These are phyloP conservation scores for Leccinum brunneo-olivaceum DNA, from an alignment of 1,284 basidiomycete species.

Conservation along the genomic window DNA sequence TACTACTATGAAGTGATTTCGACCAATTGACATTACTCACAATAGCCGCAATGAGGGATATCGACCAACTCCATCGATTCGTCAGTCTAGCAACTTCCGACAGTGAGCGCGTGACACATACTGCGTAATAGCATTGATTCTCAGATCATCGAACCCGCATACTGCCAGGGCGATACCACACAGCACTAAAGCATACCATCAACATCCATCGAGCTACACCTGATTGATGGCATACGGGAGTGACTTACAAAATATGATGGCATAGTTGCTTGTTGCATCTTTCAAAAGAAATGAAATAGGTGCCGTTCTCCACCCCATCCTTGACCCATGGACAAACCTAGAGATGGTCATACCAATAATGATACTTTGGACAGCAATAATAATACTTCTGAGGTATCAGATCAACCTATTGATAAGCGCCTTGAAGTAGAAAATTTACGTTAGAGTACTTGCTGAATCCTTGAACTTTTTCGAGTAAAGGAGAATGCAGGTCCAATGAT, in stretches of 20 bases:
- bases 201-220: neutral
- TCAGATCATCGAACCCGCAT: conserved; percentile 6
- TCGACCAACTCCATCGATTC: conserved; percentile 9
- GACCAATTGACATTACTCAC: conserved; percentile 8
- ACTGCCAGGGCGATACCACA: neutral
- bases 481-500: conserved; percentile 15
- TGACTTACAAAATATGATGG: conserved; percentile 14
- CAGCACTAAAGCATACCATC: conserved; percentile 5
- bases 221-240: neutral
- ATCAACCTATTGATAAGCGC: neutral
- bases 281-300: conserved; percentile 17
- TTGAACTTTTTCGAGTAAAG: neutral
- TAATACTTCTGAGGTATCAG: conserved; percentile 2
- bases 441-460: neutral
- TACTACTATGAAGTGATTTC: neutral
- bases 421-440: neutral
- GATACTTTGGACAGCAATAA: conserved; percentile 7
- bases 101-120: neutral
- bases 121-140: conserved; percentile 4
- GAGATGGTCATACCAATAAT: conserved; percentile 9
- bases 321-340: conserved; percentile 3
- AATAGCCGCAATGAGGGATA: conserved; percentile 9
- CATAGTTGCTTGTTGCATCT: conserved; percentile 14
- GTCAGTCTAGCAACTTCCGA: neutral
- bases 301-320: conserved; percentile 10